Evolutionary conservation across 1,139 yeast genomes (phyloP), one percentile per base, ranked within the genome.

Genomic region (Geotrichum cucujoidarum): DNA sequence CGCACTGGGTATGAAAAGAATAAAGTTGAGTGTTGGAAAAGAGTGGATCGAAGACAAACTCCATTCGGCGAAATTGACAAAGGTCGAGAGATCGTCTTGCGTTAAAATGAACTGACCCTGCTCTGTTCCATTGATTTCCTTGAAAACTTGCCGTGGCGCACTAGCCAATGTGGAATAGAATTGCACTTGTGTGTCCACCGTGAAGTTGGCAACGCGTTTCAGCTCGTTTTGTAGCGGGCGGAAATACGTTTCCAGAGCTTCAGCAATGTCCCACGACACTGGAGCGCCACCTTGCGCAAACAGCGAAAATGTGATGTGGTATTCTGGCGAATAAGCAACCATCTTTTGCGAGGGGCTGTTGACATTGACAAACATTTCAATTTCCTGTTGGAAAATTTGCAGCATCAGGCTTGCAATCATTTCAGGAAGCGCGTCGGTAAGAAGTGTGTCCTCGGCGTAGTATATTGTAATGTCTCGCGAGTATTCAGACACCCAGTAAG

Each of bases 51-150:
- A 61, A 13, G 71, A 61, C 54, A 85, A 71, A 51, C 82, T 81
- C 94, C 94, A 84, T 56, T 82, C 89, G 7, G 84, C 86, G 59
- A 75, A 80, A 64, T 84, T 83, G 53, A 85, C 78, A 62, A 85
- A 83, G 4, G 86, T 83, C 1, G 88, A 71, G 43, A 85, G 73
- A 45, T 81, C 80, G 36, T 60, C 60, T 45, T 60, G 52, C 13
- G 55, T 53, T 42, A 64, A 57, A 45, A 55, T 39, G 51, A 61
- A 54, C 31, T 43, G 17, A 16, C 36, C 25, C 48, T 57, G 44
- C 51, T 54, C 33, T 40, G 51, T 37, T 29, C 51, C 41, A 63
- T 53, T 52, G 25, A 50, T 49, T 8, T 43, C 66, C 27, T 24
- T 24, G 43, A 65, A 60, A 4, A 40, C 37, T 7, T 39, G 18